Evolutionary conservation across 345 rosid genomes (phyloP), one percentile per base, ranked within the genome.

Genomic region (Xanthoceras sorbifolium): DNA sequence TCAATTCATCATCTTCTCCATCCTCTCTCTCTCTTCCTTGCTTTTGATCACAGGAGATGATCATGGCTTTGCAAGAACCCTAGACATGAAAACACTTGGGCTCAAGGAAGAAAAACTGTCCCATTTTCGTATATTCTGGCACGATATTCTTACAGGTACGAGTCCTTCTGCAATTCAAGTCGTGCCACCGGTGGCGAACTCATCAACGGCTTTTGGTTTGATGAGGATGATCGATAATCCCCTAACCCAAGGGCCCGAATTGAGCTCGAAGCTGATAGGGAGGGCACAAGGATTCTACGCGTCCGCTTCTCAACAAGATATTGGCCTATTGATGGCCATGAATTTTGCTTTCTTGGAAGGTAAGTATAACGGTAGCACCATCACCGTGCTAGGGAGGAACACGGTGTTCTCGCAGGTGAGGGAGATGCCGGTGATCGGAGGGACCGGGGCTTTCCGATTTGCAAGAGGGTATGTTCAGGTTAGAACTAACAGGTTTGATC

Each of bases 371-470:
- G 94, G 92, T 0, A 93, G 98, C 78, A 86, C 91, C 6, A 79
- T 92, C 48, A 76, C 95, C 12, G 81, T 92, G 64, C 81, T 93
- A 22, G 97, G 97, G 64, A 85, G 90, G 87, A 91, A 91, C 81
- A 23, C 81, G 0, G 88, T 87, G 62, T 23, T 88, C 61, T 72
- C 87, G 10, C 77, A 81, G 72, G 83, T 86, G 57, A 87, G 98
- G 69, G 98, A 91, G 82, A 87, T 93, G 93, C 93, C 97, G 25
- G 87, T 93, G 69, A 70, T 91, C 46, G 90, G 93, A 67, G 98
- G 98, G 59, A 87, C 91, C 69, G 98, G 98, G 20, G 82, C 90
- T 55, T 87, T 93, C 88, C 86, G 93, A 75, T 90, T 93, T 75
- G 94, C 93, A 1, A 78, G 92, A 68, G 98, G 98, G 0, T 93